Base-by-base conservation (phyloP, 768 basidiomycete genomes). In the Tulasnella sp. region DNA sequence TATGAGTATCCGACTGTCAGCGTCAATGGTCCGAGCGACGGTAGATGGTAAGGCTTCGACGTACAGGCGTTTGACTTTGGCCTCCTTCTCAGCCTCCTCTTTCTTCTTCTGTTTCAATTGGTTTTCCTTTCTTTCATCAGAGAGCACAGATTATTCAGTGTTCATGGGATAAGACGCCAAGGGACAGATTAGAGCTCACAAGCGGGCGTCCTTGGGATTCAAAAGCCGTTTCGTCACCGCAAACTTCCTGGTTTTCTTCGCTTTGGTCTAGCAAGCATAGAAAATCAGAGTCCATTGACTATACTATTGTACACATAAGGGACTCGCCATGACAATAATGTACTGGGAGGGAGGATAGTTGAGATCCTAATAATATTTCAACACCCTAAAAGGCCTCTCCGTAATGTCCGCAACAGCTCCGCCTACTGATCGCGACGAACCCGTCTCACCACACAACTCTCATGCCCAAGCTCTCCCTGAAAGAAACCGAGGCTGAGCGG, bases 61-160 rank as follows among this genome's bases (percentile, higher is more conserved):
- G 62, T 67, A 94, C 92, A 93, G 76, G 68, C 87, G 74, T 62
- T 82, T 85, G 48, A 84, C 81, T 17, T 80, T 80, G 66, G 86
- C 86, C 59, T 78, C 85, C 67, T 88, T 89, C 64, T 80, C 84
- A 59, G 83, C 85, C 51, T 85, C 82, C 64, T 87, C 82, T 66
- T 86, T 89, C 71, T 87, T 85, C 68, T 85, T 82, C 66, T 92
- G 84, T 67, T 96, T 97, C 60, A 86, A 70, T 64, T 96, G 83
- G 63, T 93, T 96, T 70, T 91, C 91, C 70, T 97, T 98, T 64
- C 94, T 98, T 63, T n/a, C n/a, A n/a, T n/a, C n/a, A n/a, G n/a
- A n/a, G n/a, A n/a, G n/a, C n/a, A n/a, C n/a, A n/a, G n/a, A n/a
- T n/a, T n/a, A n/a, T n/a, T n/a, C n/a, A n/a, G n/a, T n/a, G n/a